These are phyloP conservation scores for Glebionis coronaria DNA, from an alignment of 129 eudicot genomes.

Conservation along the genomic window DNA sequence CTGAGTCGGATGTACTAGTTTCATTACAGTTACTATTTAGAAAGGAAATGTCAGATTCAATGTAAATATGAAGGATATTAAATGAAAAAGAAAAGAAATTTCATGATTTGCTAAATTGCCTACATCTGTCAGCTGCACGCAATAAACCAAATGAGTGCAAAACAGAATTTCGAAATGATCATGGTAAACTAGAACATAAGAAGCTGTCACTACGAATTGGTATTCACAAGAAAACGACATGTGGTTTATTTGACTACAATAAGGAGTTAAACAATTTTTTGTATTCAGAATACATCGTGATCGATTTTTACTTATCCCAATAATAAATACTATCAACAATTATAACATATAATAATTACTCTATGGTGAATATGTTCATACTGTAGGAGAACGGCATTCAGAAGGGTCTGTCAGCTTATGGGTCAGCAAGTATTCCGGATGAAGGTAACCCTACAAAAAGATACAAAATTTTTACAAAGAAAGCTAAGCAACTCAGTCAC, in stretches of 20 bases:
- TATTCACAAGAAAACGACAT: conserved; percentile 22
- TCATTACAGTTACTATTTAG: conserved; percentile 15
- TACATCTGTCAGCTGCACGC: no score
- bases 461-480: no score
- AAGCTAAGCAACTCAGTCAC: no score
- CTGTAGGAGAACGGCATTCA: no score
- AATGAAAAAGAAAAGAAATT: neutral
- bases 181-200: no score
- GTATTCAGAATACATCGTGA: no score
- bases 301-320: conserved; percentile 17
- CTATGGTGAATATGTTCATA: no score
- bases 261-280: no score
- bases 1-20: conserved; percentile 16
- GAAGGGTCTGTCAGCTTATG: no score
- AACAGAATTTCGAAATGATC: no score
- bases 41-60: neutral
- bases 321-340: conserved; percentile 13
- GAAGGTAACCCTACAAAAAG: no score
- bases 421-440: no score
- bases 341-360: conserved; percentile 19
- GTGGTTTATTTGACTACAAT: conserved; percentile 14
- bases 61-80: conserved; percentile 13
- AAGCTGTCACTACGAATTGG: neutral
- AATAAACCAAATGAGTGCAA: neutral
- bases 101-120: neutral